Conservation (phyloP, 2,329 filamentous ascomycete genomes). For the Davidsoniella australis region DNA sequence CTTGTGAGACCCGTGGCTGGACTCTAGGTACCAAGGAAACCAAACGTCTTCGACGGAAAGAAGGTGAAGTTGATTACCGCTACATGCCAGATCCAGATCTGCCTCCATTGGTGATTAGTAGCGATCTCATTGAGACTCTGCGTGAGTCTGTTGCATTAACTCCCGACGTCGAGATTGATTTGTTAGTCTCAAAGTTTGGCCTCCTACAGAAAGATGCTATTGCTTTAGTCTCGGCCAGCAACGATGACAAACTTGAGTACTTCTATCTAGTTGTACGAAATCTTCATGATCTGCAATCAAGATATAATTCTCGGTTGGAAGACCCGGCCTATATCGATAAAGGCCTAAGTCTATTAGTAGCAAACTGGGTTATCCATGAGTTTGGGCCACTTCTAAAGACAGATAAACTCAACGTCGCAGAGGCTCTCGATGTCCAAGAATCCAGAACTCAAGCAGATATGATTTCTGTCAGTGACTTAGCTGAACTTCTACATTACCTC, state of each 20-base stretch:
- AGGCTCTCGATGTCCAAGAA: background rate
- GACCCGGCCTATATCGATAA: constrained; percentile 17
- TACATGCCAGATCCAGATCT: constrained; percentile 98
- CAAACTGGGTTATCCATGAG: constrained; percentile 60
- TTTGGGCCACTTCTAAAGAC: constrained; percentile 46
- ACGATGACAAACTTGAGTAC: constrained; percentile 66
- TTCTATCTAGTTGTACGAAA: constrained; percentile 49
- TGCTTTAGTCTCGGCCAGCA: constrained; percentile 59
- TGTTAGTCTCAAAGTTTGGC: constrained; percentile 44
- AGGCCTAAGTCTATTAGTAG: constrained; percentile 29
- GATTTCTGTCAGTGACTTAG: constrained; percentile 29
- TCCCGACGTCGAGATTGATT: constrained; percentile 52
- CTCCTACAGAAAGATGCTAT: constrained; percentile 70
- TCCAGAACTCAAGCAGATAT: constrained; percentile 14
- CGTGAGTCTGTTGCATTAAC: constrained; percentile 45
- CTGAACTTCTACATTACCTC: constrained; percentile 33
- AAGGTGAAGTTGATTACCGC: constrained; percentile 91
- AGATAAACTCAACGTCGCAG: constrained; percentile 22
- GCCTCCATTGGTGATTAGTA: constrained; percentile 56
- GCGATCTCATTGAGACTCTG: constrained; percentile 51
- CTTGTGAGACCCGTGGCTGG: constrained; percentile 87
- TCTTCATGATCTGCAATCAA: constrained; percentile 20
- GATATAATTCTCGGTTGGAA: constrained; percentile 15
- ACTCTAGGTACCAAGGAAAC: constrained; percentile 72
- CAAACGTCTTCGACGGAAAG: constrained; percentile 68